These are phyloP conservation scores for Hyaloperonospora arabidopsidis DNA, from an alignment of 352 stramenopile genomes.

Conservation along the genomic window DNA sequence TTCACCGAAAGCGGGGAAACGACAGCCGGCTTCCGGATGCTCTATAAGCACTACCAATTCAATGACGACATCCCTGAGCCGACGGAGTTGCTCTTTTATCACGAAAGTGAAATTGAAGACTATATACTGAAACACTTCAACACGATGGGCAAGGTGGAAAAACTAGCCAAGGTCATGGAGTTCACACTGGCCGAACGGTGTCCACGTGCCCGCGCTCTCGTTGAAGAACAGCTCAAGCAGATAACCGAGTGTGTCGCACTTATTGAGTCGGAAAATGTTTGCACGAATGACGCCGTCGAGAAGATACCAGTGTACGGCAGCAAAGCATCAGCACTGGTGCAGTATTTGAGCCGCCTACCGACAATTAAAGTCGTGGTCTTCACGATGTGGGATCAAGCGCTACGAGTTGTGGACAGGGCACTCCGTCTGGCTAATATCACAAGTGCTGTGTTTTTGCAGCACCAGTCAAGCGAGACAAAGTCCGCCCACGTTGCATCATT, in stretches of 20 bases:
- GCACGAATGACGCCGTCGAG: slow-evolving; percentile 20
- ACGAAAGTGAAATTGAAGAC: slow-evolving; percentile 55
- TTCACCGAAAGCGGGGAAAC: slow-evolving; percentile 49
- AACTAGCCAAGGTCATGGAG: slow-evolving; percentile 47
- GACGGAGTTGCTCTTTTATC: slow-evolving; percentile 52
- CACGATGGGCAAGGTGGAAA: slow-evolving; percentile 30
- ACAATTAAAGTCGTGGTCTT: slow-evolving; percentile 75
- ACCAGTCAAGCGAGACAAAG: slow-evolving; percentile 75
- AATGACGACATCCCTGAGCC: slow-evolving; percentile 42
- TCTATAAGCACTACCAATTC: slow-evolving; percentile 46
- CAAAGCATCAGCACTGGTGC: slow-evolving; percentile 68
- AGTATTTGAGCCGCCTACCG: slow-evolving; percentile 45
- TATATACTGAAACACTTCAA: slow-evolving; percentile 59
- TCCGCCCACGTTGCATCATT: slow-evolving; percentile 61
- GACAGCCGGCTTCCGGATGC: slow-evolving; percentile 53
- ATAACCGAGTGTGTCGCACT: slow-evolving; percentile 45
- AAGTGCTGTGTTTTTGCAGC: slow-evolving; percentile 63
- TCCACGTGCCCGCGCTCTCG: slow-evolving; percentile 31
- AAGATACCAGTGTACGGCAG: slow-evolving; percentile 46
- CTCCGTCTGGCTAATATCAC: slow-evolving; percentile 49
- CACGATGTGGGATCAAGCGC: slow-evolving; percentile 67
- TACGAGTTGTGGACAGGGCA: slow-evolving; percentile 56
- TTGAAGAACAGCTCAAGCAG: slow-evolving; percentile 47
- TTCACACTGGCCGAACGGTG: slow-evolving; percentile 52
- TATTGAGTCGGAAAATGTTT: slow-evolving; percentile 16